Conservation (phyloP, 805 yeast genomes). For the Yamadazyma tumulicola region DNA sequence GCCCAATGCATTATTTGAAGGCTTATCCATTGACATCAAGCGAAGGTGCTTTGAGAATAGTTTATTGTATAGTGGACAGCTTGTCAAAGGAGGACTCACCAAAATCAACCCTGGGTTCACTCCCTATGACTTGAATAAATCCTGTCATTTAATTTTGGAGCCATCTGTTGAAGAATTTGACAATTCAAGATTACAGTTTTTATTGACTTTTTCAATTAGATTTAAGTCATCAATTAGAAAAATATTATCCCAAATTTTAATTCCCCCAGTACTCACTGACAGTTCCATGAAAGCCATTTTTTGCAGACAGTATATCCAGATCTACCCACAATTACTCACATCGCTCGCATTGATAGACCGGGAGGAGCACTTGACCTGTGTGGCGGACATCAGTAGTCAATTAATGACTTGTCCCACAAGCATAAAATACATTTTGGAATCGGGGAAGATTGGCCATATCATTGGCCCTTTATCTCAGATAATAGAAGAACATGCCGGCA, state of each 20-base stretch:
- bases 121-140: slow-evolving; percentile 14
- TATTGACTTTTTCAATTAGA: slow-evolving; percentile 59
- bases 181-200: slow-evolving; percentile 52
- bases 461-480: slow-evolving; percentile 45
- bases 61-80: slow-evolving; percentile 23
- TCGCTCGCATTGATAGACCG: slow-evolving; percentile 48
- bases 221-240: slow-evolving; percentile 51
- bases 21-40: slow-evolving; percentile 15
- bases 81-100: slow-evolving; percentile 21
- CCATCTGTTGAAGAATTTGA: slow-evolving; percentile 9
- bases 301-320: slow-evolving; percentile 50
- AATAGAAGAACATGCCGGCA: slow-evolving; percentile 39
- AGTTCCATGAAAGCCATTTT: slow-evolving; percentile 44
- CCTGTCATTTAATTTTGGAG: slow-evolving; percentile 14
- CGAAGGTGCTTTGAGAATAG: slow-evolving; percentile 31
- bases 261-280: slow-evolving; percentile 57
- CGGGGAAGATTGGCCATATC: slow-evolving; percentile 39
- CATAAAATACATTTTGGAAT: slow-evolving; percentile 37
- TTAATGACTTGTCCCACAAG: slow-evolving; percentile 43
- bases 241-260: slow-evolving; percentile 43
- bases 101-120: slow-evolving; percentile 13
- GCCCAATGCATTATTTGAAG: slow-evolving; percentile 21
- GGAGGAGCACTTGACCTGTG: slow-evolving; percentile 42
- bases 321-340: slow-evolving; percentile 49
- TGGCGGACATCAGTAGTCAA: slow-evolving; percentile 34